Evolutionary conservation across 2,329 filamentous ascomycete genomes (phyloP), one percentile per base, ranked within the genome.

Genomic region (Neocatenulostroma microsporum): DNA sequence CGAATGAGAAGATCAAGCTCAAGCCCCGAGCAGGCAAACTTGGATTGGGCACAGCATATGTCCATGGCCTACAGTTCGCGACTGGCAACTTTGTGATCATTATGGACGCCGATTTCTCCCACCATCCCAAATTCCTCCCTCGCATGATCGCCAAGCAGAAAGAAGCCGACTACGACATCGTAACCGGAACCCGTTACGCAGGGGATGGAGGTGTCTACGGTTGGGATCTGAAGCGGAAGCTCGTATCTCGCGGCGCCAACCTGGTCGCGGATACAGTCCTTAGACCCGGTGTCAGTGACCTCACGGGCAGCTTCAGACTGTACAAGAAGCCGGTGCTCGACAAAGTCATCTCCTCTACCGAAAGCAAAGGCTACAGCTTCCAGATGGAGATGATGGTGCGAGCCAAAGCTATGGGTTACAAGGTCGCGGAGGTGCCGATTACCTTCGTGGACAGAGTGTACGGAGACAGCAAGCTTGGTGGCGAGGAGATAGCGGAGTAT

Each of bases 311-410:
- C 61, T 98, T 96, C 68, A 72, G 91, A 45, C 64, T 98, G 61
- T 98, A 98, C 66, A 96, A 94, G 79, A 87, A 82, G 68, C 69
- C 72, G 42, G 85, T 94, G 44, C 65, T 98, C 56, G 77, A 94
- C 62, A 88, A 85, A 71, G 86, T 94, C 40, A 95, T 98, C 54
- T 70, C 74, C 56, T 85, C 76, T 64, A 95, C 87, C 7, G 82
- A 95, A 72, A 91, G 85, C 61, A 94, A 96, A 68, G 91, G 91
- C 3, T 98, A 96, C 63, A 89, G 84, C 26, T 98, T 98, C 73
- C 91, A 98, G 77, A 98, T 98, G 91, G 89, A 95, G 73, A 83
- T 98, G 79, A 96, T 95, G 81, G 89, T 96, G 7, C 76, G 88
- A 44, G 91, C 91, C 21, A 95, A 95, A 76, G 84, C 83, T 12